Conservation (phyloP, 768 basidiomycete species). For the Naganishia friedmannii region DNA sequence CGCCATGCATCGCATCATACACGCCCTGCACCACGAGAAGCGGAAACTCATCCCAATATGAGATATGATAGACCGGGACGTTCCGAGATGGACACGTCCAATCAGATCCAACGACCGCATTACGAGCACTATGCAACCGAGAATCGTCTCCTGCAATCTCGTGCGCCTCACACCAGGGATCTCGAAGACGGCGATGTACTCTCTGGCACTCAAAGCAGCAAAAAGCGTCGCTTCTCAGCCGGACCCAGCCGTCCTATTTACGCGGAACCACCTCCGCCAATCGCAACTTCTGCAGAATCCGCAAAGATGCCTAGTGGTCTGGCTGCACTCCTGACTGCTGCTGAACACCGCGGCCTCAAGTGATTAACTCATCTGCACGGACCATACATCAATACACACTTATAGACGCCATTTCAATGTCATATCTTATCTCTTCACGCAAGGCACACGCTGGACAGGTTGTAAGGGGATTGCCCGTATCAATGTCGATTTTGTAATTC, state of each 20-base stretch:
- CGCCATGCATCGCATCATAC: neutral
- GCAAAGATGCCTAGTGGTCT: neutral
- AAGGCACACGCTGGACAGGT: no score
- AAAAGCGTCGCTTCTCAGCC: constrained; percentile 16
- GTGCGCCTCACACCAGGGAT: neutral
- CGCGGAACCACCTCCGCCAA: neutral
- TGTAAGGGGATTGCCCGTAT: no score
- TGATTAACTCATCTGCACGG: neutral
- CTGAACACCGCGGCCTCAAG: neutral
- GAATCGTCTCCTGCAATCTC: neutral
- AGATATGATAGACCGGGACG: constrained; percentile 4
- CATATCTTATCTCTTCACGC: no score
- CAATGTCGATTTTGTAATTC: neutral
- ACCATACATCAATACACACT: neutral
- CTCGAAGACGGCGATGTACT: neutral
- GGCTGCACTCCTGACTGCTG: constrained; percentile 13
- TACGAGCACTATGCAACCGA: neutral
- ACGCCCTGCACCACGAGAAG: neutral
- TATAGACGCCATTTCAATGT: neutral
- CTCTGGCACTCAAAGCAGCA: neutral
- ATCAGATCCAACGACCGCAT: neutral
- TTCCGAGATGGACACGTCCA: neutral
- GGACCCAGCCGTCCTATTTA: neutral
- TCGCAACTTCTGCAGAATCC: neutral
- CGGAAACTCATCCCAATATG: neutral